Evolutionary conservation across 371 early-diverging fungal species (phyloP).

Genomic region (Mortierella sp.): DNA sequence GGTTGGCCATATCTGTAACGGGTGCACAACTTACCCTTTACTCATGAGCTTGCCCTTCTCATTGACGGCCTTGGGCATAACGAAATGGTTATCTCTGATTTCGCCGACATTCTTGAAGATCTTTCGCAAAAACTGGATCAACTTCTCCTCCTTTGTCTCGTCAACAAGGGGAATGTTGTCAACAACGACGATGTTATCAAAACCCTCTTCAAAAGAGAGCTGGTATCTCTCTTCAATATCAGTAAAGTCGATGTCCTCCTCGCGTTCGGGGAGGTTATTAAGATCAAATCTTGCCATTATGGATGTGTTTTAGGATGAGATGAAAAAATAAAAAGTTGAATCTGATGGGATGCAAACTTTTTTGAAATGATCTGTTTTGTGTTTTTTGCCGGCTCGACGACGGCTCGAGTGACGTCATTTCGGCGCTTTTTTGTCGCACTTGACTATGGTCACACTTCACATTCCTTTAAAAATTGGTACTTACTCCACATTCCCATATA

Average conservation of each 20-base stretch:
- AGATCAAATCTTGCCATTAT: conserved; percentile 60
- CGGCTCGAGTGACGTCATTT: background rate
- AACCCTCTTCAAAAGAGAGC: conserved; percentile 75
- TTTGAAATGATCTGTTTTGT: too few relatives aligned
- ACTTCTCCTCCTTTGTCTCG: conserved; percentile 86
- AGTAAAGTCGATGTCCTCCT: conserved; percentile 88
- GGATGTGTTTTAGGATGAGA: background rate
- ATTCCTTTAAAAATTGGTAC: too few relatives aligned
- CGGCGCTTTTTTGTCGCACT: too few relatives aligned
- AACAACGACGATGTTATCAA: conserved; percentile 92
- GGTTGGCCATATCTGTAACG: background rate
- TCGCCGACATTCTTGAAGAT: conserved; percentile 85
- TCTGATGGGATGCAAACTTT: background rate
- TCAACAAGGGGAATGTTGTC: conserved; percentile 95
- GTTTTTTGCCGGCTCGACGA: too few relatives aligned
- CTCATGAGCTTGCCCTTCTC: conserved; percentile 76
- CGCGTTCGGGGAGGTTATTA: conserved; percentile 69
- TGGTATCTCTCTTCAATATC: conserved; percentile 88
- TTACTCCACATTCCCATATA: too few relatives aligned
- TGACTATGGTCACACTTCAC: too few relatives aligned
- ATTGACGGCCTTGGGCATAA: conserved; percentile 90
- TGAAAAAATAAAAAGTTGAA: background rate
- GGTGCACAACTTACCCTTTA: conserved; percentile 75
- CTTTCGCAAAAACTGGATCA: conserved; percentile 83
- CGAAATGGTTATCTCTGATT: conserved; percentile 85